A percentile compares a stretch with the other conserved stretches of the same genome.
Evolutionary conservation across 2,329 filamentous ascomycete genomes (phyloP).

Genomic region (Sporothrix luriei): DNA sequence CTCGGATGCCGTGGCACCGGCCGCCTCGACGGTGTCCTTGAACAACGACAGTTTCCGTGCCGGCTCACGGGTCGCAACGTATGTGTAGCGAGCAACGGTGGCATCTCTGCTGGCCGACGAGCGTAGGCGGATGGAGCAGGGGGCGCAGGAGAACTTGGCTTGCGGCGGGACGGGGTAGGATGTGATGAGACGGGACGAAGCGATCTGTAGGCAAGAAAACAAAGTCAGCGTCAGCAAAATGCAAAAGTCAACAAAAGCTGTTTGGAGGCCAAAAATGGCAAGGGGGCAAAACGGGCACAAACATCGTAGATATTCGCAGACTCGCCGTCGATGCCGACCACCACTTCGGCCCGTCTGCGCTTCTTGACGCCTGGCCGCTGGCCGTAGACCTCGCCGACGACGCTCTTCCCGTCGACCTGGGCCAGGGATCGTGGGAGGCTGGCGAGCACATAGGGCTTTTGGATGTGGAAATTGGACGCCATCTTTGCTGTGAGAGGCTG

Average conservation of each 20-base stretch:
- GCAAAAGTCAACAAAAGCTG: slow-evolving; percentile 27
- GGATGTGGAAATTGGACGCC: slow-evolving; percentile 63
- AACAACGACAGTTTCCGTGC: slow-evolving; percentile 61
- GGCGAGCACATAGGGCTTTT: slow-evolving; percentile 66
- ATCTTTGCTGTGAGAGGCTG: slow-evolving; percentile 43
- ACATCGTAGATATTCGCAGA: slow-evolving; percentile 68
- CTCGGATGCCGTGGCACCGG: slow-evolving; percentile 57
- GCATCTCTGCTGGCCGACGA: slow-evolving; percentile 50
- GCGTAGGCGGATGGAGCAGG: slow-evolving; percentile 60
- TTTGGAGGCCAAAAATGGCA: too few species aligned
- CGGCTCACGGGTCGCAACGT: slow-evolving; percentile 57
- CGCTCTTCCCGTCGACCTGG: slow-evolving; percentile 54
- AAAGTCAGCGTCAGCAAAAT: background rate
- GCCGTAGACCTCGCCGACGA: slow-evolving; percentile 63
- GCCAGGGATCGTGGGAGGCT: slow-evolving; percentile 62
- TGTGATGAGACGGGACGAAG: slow-evolving; percentile 63
- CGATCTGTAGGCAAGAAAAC: slow-evolving; percentile 50
- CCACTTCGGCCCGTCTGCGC: slow-evolving; percentile 64
- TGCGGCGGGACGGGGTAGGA: slow-evolving; percentile 69
- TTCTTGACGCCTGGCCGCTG: slow-evolving; percentile 59
- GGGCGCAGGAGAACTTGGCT: slow-evolving; percentile 64
- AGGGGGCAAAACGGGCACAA: slow-evolving; percentile 39
- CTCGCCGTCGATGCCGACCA: slow-evolving; percentile 65
- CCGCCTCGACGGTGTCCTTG: slow-evolving; percentile 57
- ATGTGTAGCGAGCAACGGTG: slow-evolving; percentile 59